Base-by-base conservation (phyloP, 352 stramenopile genomes). In the Pythium aphanidermatum region DNA sequence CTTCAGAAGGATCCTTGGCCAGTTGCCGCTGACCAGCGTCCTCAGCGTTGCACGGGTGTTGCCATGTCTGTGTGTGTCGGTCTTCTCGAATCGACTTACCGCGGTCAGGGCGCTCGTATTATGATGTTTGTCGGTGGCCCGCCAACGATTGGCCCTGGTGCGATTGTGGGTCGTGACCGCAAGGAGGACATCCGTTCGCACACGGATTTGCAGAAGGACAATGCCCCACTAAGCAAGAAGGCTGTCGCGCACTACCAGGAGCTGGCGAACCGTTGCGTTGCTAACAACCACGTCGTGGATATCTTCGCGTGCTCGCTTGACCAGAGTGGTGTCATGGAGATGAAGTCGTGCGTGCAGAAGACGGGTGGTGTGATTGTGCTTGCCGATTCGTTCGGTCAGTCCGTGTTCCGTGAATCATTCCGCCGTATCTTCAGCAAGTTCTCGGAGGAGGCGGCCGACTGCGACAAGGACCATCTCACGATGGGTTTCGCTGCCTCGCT, bases 341-440 rank as follows among this genome's bases (percentile, higher is more conserved):
- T 99, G 96, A 91, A 92, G 40, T 75, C 84, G 23, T 97, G 97
- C 48, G 92, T 99, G 26, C 92, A 98, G 60, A 96, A 96, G 62
- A 99, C 96, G n/a, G 97, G 97, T 35, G 97, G 97, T 46, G 83
- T 98, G n/a, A 97, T 98, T 65, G 94, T 99, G 13, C 70, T 99
- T 28, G 96, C 90, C 50, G 97, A 99, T 74, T 98, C 78, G 28
- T 99, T 99, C 58, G 90, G 89, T 31, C 95, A 99, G 75, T 98
- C 86, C 16, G 95, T 99, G 27, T 99, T 99, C 72, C 98, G 98
- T 55, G 96, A 99, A 66, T 98, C 86, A 34, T 95, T 99, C 55
- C 80, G 90, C 17, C 83, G 96, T 46, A 96, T 99, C 51, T 99
- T 99, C 67, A 92, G 83, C 58, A 95, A 96, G 50, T 97, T 95